Evolutionary conservation across 2,329 filamentous ascomycete species (phyloP), one percentile per base, ranked within the genome.

Genomic region (Beauveria australis): DNA sequence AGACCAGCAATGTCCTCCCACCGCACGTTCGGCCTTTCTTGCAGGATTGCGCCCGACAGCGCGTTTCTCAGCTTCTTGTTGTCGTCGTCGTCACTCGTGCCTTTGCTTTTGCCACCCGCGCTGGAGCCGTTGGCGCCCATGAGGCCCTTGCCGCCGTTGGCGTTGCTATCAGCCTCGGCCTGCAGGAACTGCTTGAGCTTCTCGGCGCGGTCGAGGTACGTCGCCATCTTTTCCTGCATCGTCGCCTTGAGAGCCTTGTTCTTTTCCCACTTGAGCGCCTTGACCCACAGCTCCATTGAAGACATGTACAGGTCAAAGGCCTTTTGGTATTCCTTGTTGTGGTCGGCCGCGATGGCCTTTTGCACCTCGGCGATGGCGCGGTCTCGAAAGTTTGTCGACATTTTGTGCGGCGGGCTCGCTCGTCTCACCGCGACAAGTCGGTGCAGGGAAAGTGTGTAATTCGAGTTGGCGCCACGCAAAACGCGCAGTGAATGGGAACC

Each of bases 201-300:
- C 80, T 99, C 94, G 65, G 94, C 94, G 64, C 94, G 91, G 76
- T 97, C 93, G 89, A 99, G 96, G 81, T 99, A 99, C 73, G 97
- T 93, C 68, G 82, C 89, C 22, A 92, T 92, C 80, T 97, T 97
- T 68, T 89, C 86, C 67, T 94, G 89, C 75, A 99, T 97, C 84
- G 96, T 96, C 72, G 95, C 92, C 80, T 97, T 97, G 65, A 91
- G 92, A 69, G 92, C 93, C 65, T 89, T 87, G 78, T 97, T 97
- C 84, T 97, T 99, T 79, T 99, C 94, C 93, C 93, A 99, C 81
- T 99, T 99, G 63, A 99, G 83, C 40, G 94, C 94, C 63, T 97
- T 89, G 89, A 99, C 96, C 81, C 97, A 99, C 62, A 97, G 86
- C 77, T 99, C 93, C 68, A 99, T 89, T 56, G 93, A 88, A 67